Base-by-base conservation (phyloP, 106 monocot species). In the Iris macrosiphon region DNA sequence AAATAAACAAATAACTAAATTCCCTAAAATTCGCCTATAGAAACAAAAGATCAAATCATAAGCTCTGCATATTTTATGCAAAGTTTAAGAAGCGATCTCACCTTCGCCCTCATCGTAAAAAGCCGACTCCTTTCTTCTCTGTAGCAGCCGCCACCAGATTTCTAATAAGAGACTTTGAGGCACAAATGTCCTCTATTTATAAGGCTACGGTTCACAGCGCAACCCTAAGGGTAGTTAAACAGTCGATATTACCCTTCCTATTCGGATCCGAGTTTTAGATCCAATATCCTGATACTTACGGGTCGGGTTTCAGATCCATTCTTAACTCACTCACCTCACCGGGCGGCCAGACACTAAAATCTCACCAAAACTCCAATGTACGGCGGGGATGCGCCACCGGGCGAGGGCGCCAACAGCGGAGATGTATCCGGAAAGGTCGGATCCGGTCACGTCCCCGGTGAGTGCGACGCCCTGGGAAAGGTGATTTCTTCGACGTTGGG, bases 401-500 rank as follows among this genome's bases (percentile, higher is more conserved):
- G 39, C 15, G 4, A 39, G 2, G 4, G 9, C n/a, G n/a, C 18
- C 3, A 11, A 3, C 7, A 1, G 17, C 43, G 5, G 2, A 11
- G 31, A 12, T 4, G 48, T 27, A 32, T 50, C 40, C 39, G 41
- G 21, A 19, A 4, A 27, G 11, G 63, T 22, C 13, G 52, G 31
- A 40, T 40, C 52, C 26, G 26, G 19, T 13, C 18, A 20, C 43
- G 46, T 26, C 16, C 40, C 40, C 26, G 75, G 52, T 25, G 63
- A 45, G 20, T 67, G 24, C 40, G 74, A 70, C 13, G 69, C 53
- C 11, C 42, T 80, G 18, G 64, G 65, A 15, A 48, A 33, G 69
- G 59, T 56, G 40, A 70, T 80, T 20, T 45, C 74, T 3, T 70
- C 61, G 42, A 66, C 63, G 14, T 45, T 74, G 17, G 74, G 70